Evolutionary conservation across 2,329 filamentous ascomycete species (phyloP).

Genomic region (Lasiodiplodia citricola): DNA sequence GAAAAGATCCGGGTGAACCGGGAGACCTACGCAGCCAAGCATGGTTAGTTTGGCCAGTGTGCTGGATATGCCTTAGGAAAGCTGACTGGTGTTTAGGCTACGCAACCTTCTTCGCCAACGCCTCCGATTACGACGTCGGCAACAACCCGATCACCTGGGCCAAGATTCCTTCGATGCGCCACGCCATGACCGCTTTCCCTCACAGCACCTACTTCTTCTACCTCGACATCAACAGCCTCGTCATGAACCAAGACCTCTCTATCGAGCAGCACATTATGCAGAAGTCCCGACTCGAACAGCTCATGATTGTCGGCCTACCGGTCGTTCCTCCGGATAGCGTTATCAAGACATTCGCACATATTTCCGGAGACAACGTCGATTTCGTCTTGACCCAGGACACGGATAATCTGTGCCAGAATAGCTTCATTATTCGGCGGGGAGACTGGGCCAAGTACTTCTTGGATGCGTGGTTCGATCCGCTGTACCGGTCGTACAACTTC

Average conservation of each 20-base stretch:
- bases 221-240: constrained; percentile 81
- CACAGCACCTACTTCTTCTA: constrained; percentile 84
- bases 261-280: constrained; percentile 75
- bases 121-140: constrained; percentile 75
- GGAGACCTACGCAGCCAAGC: constrained; percentile 79
- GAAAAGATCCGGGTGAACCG: constrained; percentile 81
- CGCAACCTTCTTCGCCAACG: constrained; percentile 77
- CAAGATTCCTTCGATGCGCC: constrained; percentile 82
- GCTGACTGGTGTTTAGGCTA: constrained; percentile 67
- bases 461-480: constrained; percentile 94
- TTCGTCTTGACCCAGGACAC: constrained; percentile 84
- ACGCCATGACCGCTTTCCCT: constrained; percentile 82
- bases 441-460: constrained; percentile 93
- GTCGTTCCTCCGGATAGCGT: constrained; percentile 96
- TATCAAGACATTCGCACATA: constrained; percentile 87
- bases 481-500: constrained; percentile 95
- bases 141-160: constrained; percentile 69
- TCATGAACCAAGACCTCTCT: constrained; percentile 79
- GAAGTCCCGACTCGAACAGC: constrained; percentile 67
- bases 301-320: constrained; percentile 84
- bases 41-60: constrained; percentile 66
- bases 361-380: constrained; percentile 79
- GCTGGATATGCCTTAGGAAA: not conserved
- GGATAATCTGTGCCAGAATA: constrained; percentile 76
- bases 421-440: constrained; percentile 79